phyloP scores from a whole-genome alignment of 768 basidiomycete species.

The Pisolithus marmoratus region DNA sequence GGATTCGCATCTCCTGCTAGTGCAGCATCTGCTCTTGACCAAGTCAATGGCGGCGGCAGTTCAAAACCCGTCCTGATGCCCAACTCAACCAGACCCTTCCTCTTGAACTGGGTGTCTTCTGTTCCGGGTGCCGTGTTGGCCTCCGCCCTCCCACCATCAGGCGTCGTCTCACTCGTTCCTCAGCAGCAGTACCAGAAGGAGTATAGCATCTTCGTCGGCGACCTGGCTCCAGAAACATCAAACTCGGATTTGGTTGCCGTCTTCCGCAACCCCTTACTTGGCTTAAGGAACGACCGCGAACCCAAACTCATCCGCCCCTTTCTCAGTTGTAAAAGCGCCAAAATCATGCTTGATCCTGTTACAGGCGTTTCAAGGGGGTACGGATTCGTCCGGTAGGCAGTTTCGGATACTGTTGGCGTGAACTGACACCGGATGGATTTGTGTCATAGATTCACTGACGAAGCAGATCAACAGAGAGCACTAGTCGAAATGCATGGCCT shows the following conservation, averaged over 20 bases:
- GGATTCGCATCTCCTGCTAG: constrained; percentile 71
- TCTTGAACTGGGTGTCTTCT: constrained; percentile 69
- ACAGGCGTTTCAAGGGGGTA: constrained; percentile 88
- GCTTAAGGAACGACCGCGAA: constrained; percentile 78
- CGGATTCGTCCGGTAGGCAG: constrained; percentile 78
- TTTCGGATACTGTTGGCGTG: not conserved
- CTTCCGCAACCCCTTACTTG: constrained; percentile 84
- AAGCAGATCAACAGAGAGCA: constrained; percentile 84
- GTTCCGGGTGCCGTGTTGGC: constrained; percentile 32
- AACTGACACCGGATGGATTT: constrained; percentile 1
- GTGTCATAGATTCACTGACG: constrained; percentile 71
- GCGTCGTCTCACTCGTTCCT: constrained; percentile 20
- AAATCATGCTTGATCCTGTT: constrained; percentile 89
- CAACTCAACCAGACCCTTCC: constrained; percentile 77
- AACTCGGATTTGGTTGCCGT: constrained; percentile 95
- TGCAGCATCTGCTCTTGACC: constrained; percentile 65
- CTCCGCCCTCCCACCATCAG: constrained; percentile 24
- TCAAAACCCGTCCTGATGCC: constrained; percentile 65
- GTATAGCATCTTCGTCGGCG: constrained; percentile 92
- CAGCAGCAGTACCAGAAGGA: constrained; percentile 71
- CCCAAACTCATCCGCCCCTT: constrained; percentile 88
- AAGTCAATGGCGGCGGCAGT: constrained; percentile 47
- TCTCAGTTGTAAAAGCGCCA: constrained; percentile 89
- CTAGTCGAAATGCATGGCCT: constrained; percentile 89
- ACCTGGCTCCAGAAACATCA: constrained; percentile 87